Conservation (phyloP, 805 yeast genomes). For the Candida vaughaniae region DNA sequence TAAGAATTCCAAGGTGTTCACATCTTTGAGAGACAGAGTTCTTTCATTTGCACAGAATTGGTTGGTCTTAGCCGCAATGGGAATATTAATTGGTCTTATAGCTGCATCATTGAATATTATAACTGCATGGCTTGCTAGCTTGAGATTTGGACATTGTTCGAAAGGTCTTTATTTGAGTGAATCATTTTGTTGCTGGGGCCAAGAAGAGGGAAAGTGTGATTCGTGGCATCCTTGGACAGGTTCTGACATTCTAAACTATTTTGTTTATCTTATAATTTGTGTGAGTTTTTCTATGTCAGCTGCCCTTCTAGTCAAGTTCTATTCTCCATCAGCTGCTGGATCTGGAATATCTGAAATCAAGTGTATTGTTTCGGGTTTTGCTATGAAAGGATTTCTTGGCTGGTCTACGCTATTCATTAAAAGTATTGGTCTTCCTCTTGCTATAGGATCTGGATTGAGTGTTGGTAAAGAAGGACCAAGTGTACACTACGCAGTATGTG, state of each 20-base stretch:
- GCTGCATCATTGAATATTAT: constrained; percentile 81
- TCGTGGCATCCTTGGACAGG: constrained; percentile 72
- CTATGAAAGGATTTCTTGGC: constrained; percentile 71
- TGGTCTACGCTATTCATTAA: constrained; percentile 73
- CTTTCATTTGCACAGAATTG: constrained; percentile 54
- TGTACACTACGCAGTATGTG: constrained; percentile 96
- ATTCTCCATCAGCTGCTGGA: constrained; percentile 93
- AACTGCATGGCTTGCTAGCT: constrained; percentile 81
- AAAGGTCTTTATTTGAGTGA: constrained; percentile 66
- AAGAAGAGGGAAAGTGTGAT: constrained; percentile 46
- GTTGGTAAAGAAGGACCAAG: constrained; percentile 98
- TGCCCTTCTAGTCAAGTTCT: constrained; percentile 63
- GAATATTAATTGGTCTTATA: constrained; percentile 72
- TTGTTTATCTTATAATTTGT: constrained; percentile 59
- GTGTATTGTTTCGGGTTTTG: constrained; percentile 89
- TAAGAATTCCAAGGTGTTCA: constrained; percentile 10
- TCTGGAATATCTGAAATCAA: constrained; percentile 97
- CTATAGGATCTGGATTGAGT: constrained; percentile 89
- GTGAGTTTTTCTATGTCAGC: constrained; percentile 61
- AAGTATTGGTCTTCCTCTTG: constrained; percentile 78
- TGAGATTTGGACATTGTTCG: constrained; percentile 77
- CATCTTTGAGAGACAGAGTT: constrained; percentile 23
- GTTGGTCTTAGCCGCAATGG: constrained; percentile 73
- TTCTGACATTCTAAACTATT: constrained; percentile 46
- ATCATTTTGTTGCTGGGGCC: constrained; percentile 81